Base-by-base conservation (phyloP, 1,284 basidiomycete species). In the Cutaneotrichosporon cavernicola region DNA sequence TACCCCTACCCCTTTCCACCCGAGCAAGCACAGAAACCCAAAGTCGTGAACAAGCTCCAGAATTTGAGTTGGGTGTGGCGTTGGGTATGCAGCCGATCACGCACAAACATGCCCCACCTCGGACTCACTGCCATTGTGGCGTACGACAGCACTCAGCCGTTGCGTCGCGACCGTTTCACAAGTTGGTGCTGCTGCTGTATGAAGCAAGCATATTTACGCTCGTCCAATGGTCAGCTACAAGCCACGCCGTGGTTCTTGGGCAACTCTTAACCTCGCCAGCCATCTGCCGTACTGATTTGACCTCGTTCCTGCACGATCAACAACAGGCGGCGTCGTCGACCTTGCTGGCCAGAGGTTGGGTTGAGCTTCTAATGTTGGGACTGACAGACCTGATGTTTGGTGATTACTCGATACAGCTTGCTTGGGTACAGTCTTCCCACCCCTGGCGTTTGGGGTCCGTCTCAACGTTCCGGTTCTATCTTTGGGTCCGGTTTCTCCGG, bases 1-100 rank as follows among this genome's bases (percentile, higher is more conserved):
- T 7, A 18, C 6, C 18, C 2, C n/a, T 18, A 4, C 14, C 14
- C n/a, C 18, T 8, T 8, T 18, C 43, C 40, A 43, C 36, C 13
- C 4, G 40, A 2, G 40, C 40, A 43, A 8, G 11, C 2, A 36
- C 34, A 3, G 34, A 13, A 1, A 13, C 40, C 40, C 40, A 18
- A 43, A 46, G 43, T 18, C 43, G 43, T 2, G 26, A 46, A 46
- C 40, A 43, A 18, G 43, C 43, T 46, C 43, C 18, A 43, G 40
- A 43, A 16, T 46, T 46, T 46, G 43, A 46, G 43, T 46, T 46
- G 43, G 43, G 43, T 46, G 43, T 46, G 43, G 43, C 43, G 43
- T 46, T 18, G 43, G 18, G 38, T 16, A 16, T 5, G 18, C 43
- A 8, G 43, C 43, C 43, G 43, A 46, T 46, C 43, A 18, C 43